Evolutionary conservation across 805 yeast genomes (phyloP).

Genomic region (Tetrapisispora nanseiensis): DNA sequence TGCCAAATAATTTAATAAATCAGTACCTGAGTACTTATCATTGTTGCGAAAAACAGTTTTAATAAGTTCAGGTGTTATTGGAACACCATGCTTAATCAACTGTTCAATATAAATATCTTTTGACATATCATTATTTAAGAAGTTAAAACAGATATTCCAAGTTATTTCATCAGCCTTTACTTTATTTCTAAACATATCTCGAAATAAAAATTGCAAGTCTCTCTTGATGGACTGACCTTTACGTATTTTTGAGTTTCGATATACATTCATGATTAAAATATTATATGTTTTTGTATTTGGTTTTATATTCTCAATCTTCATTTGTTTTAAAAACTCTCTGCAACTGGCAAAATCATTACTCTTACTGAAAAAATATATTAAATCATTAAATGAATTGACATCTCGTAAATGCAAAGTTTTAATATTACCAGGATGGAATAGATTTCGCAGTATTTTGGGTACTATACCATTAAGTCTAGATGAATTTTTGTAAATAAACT

Average conservation of each 20-base stretch:
- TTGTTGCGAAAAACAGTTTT: slow-evolving; percentile 20
- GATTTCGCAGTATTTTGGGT: slow-evolving; percentile 30
- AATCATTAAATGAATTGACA: slow-evolving; percentile 29
- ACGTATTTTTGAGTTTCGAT: slow-evolving; percentile 22
- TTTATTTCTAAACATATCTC: slow-evolving; percentile 23
- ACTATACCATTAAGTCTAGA: slow-evolving; percentile 32
- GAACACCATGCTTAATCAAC: slow-evolving; percentile 26
- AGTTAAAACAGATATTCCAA: slow-evolving; percentile 29
- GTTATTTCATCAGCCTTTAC: slow-evolving; percentile 31
- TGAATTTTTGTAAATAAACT: slow-evolving; percentile 29
- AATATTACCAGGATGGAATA: slow-evolving; percentile 33
- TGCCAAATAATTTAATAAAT: slow-evolving; percentile 18
- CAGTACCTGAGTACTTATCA: slow-evolving; percentile 11
- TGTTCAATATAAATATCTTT: slow-evolving; percentile 26
- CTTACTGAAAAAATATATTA: slow-evolving; percentile 32
- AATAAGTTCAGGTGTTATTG: slow-evolving; percentile 22
- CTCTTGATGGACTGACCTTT: slow-evolving; percentile 20
- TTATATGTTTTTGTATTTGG: slow-evolving; percentile 35
- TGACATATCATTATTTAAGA: slow-evolving; percentile 29
- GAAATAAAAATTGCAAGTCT: slow-evolving; percentile 24
- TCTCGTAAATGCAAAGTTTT: slow-evolving; percentile 26
- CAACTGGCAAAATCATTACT: slow-evolving; percentile 34
- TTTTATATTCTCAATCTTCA: slow-evolving; percentile 27
- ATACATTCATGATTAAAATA: slow-evolving; percentile 27
- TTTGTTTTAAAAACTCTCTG: slow-evolving; percentile 33